These are phyloP conservation scores for Sphagnurus paluster DNA, from an alignment of 1,284 basidiomycete species.

Conservation along the genomic window DNA sequence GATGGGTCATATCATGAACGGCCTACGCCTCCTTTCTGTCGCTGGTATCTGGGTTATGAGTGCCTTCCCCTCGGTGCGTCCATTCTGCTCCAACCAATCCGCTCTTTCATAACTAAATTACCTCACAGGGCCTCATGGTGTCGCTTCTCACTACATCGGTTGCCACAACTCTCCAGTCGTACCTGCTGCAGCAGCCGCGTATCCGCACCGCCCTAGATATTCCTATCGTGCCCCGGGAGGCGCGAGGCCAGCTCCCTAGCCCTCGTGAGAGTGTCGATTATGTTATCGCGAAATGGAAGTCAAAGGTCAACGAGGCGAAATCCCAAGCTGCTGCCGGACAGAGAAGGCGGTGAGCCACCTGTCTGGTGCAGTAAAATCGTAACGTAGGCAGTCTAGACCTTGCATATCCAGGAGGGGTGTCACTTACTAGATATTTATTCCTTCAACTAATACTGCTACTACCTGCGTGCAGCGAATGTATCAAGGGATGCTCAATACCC, in stretches of 20 bases:
- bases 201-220: slow-evolving; percentile 50
- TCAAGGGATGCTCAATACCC: too few relatives aligned
- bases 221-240: slow-evolving; percentile 37
- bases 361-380: too few relatives aligned
- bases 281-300: slow-evolving; percentile 23
- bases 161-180: slow-evolving; percentile 46
- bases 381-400: too few relatives aligned
- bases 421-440: too few relatives aligned
- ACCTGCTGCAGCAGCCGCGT: slow-evolving; percentile 44
- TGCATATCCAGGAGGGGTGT: too few relatives aligned
- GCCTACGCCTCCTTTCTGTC: slow-evolving; percentile 64
- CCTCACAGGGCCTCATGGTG: slow-evolving; percentile 69
- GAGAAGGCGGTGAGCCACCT: slow-evolving; percentile 18
- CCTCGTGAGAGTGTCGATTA: slow-evolving; percentile 26
- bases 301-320: slow-evolving; percentile 25
- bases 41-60: slow-evolving; percentile 62
- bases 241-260: slow-evolving; percentile 30
- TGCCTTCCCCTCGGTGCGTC: slow-evolving; percentile 51
- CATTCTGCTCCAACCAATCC: slow-evolving; percentile 7
- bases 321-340: slow-evolving; percentile 17
- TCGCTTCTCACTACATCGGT: slow-evolving; percentile 54
- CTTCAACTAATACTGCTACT: too few relatives aligned
- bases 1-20: slow-evolving; percentile 74
- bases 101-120: slow-evolving; percentile 3
- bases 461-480: too few relatives aligned